phyloP scores from a whole-genome alignment of 768 basidiomycete genomes.

The Kwoniella bestiolae region DNA sequence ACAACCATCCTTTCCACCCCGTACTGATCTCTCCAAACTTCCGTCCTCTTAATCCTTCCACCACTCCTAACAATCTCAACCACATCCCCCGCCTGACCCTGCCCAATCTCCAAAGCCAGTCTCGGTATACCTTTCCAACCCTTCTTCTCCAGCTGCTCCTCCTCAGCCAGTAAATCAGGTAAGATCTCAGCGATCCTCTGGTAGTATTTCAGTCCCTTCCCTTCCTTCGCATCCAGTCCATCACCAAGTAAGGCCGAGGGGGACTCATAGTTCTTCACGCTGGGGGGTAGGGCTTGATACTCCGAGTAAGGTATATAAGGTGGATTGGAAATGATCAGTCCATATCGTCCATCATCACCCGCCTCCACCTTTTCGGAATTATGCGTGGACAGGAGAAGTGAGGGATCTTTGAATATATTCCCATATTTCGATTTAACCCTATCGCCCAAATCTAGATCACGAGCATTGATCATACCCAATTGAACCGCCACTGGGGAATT shows the following conservation, averaged over 20 bases:
- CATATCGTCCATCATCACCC: conserved; percentile 4
- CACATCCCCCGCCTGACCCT: conserved; percentile 71
- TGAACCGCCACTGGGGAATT: conserved; percentile 33
- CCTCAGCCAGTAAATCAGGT: conserved; percentile 60
- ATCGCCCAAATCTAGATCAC: not conserved
- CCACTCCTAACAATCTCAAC: conserved; percentile 62
- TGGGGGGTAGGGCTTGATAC: conserved; percentile 68
- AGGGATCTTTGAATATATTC: conserved; percentile 15
- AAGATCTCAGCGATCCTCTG: conserved; percentile 70
- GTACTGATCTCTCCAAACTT: conserved; percentile 83
- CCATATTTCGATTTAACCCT: conserved; percentile 17
- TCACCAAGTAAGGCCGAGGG: conserved; percentile 79
- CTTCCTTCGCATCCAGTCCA: conserved; percentile 50
- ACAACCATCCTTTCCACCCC: conserved; percentile 71
- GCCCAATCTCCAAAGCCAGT: conserved; percentile 80
- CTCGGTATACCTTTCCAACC: conserved; percentile 31
- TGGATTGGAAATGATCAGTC: conserved; percentile 49
- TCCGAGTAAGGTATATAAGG: conserved; percentile 73
- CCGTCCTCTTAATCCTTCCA: conserved; percentile 61
- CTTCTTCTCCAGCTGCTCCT: conserved; percentile 5
- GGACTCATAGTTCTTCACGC: conserved; percentile 80
- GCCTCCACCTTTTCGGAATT: conserved; percentile 56
- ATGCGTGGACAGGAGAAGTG: conserved; percentile 49
- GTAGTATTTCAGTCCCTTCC: conserved; percentile 70
- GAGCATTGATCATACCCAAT: conserved; percentile 15